Base-by-base conservation (phyloP, 768 basidiomycete species). In the Boletus vinaceobasis region DNA sequence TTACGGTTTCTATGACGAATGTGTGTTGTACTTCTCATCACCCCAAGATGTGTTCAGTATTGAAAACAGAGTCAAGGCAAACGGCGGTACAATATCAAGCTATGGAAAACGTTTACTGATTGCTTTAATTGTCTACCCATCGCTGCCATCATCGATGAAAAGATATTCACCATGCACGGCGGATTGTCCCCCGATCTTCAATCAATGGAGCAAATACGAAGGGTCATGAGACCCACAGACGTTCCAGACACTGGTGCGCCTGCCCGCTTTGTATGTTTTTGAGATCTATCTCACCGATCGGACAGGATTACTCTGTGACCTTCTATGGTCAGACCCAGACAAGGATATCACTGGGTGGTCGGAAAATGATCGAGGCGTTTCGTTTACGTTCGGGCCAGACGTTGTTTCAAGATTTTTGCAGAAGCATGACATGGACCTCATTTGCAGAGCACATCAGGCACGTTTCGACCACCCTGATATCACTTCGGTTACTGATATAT, bases 31-130 rank as follows among this genome's bases (percentile, higher is more conserved):
- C 27, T 56, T 52, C 8, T 50, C 31, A 29, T 33, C 27, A 7
- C n/a, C 7, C 36, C 32, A 13, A 50, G 14, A 37, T 33, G 43
- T 43, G 4, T 13, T 19, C 46, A 8, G 50, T 48, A 44, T 52
- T 62, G 60, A 71, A 39, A 46, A 23, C 8, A 19, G 44, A 58
- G 37, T 15, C 33, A 70, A 98, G 96, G 96, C 83, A 99, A 99
- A 81, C 93, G 96, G 72, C 87, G 96, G 70, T 98, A 98, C 83
- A 99, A 98, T 80, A 99, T 99, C 83, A 99, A 99, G 75, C 82
- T 98, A 70, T 99, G 96, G 96, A 99, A 99, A 82, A 99, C 96
- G 35, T 99, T 99, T 75, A 99, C 96, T 56, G 96, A 99, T 73
- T 98, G 96, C 77, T 99, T 99, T 83, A 99, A 99, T 78, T 98